Evolutionary conservation across 768 basidiomycete species (phyloP).

Genomic region (Boletus sp.): DNA sequence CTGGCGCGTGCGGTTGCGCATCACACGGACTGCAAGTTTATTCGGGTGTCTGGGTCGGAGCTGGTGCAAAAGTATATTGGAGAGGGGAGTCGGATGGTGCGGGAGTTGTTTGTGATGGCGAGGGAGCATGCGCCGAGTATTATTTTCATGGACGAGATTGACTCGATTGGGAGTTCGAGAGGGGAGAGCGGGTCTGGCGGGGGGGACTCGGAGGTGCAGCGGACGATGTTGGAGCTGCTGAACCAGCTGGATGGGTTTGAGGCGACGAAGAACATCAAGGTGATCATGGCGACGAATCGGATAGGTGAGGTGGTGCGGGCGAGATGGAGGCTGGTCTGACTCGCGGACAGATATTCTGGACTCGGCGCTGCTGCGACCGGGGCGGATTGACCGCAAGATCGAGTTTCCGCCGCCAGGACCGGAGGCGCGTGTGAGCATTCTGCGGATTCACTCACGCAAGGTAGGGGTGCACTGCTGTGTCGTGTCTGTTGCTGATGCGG

Average conservation of each 20-base stretch:
- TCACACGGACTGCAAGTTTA: slow-evolving; percentile 97
- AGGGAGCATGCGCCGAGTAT: slow-evolving; percentile 96
- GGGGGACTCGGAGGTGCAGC: slow-evolving; percentile 85
- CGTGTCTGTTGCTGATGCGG: neutral
- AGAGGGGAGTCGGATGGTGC: slow-evolving; percentile 93
- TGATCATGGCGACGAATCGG: slow-evolving; percentile 97
- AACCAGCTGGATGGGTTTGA: slow-evolving; percentile 91
- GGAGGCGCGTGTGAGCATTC: slow-evolving; percentile 94
- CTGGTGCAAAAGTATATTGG: slow-evolving; percentile 98
- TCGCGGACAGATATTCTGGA: slow-evolving; percentile 77
- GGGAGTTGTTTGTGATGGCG: slow-evolving; percentile 98
- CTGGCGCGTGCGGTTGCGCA: slow-evolving; percentile 95
- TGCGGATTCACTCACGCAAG: slow-evolving; percentile 95
- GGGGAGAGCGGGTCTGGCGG: slow-evolving; percentile 77
- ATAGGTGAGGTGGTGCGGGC: slow-evolving; percentile 51
- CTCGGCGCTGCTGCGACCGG: slow-evolving; percentile 86
- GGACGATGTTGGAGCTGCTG: slow-evolving; percentile 86
- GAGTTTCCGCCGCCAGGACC: slow-evolving; percentile 98
- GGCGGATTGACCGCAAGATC: slow-evolving; percentile 95
- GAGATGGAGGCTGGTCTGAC: slow-evolving; percentile 3
- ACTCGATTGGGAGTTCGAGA: slow-evolving; percentile 91
- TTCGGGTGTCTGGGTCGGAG: slow-evolving; percentile 90
- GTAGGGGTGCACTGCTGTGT: slow-evolving; percentile 31
- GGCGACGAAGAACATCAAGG: slow-evolving; percentile 79
- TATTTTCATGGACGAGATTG: slow-evolving; percentile 99